Base-by-base conservation (phyloP, 495 filamentous ascomycete species). In the Penicillium odoratum region DNA sequence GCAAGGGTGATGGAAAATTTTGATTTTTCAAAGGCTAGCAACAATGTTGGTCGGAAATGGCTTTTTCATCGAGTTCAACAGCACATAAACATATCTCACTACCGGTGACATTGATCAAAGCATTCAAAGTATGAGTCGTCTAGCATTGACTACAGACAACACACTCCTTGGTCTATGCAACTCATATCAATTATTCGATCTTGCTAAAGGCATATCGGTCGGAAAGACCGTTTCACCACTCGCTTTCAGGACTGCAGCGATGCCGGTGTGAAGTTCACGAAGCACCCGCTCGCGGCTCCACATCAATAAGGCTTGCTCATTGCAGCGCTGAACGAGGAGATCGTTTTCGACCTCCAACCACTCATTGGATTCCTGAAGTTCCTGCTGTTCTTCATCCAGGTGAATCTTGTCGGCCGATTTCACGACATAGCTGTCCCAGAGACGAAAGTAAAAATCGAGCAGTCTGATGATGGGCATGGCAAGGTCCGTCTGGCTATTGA, bases 361-460 rank as follows among this genome's bases (percentile, higher is more conserved):
- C 46, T 48, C 46, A 9, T 31, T 48, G 13, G 46, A 26, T 10
- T 48, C 46, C 31, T 13, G 26, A 4, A 48, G 18, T 48, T 48
- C 13, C 25, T 48, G 46, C 46, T 48, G 21, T 48, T 48, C 46
- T 48, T 48, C 26, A 48, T 48, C 46, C 26, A 48, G n/a, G 9
- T 48, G 10, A n/a, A 48, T 48, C 46, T 48, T 26, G 10, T 48
- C 46, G 46, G 46, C 46, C 13, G 46, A 48, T 48, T 48, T 48
- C 26, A 48, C 25, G 25, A 48, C 25, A 29, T 48, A 48, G 26
- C 46, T 29, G 21, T 48, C 26, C 26, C 46, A 48, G 11, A 48
- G 46, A 30, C 46, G 8, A 30, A 48, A 28, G 46, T 48, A 48
- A n/a, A 48, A 30, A 30, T 29, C 46, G 9, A 48, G 46, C 4